Evolutionary conservation across 768 basidiomycete genomes (phyloP), one percentile per base, ranked within the genome.

Genomic region (Mycena filopes): DNA sequence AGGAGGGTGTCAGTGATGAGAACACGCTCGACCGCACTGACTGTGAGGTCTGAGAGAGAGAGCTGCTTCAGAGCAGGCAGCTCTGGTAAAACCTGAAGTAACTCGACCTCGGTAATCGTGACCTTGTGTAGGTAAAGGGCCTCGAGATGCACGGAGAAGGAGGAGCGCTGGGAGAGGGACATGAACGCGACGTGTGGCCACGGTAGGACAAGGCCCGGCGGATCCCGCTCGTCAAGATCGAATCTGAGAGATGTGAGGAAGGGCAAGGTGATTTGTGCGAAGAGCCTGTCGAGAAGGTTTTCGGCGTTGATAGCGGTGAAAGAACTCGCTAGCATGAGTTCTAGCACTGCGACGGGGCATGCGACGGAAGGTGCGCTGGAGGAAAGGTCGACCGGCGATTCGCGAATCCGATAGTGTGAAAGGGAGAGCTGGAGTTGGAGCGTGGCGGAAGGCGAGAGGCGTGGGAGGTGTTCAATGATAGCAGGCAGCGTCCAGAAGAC

Each of bases 1-100:
- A 57, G 13, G 25, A 57, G 55, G 3, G 55, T 57, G 45, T 46
- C n/a, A 11, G 60, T 33, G 29, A 61, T 54, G 21, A 61, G 42
- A 9, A 31, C 25, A 10, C 18, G 26, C 28, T 53, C 36, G 26
- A 40, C 36, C n/a, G n/a, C n/a, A n/a, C n/a, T n/a, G n/a, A 20
- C 50, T 51, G 50, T 25, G 21, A 7, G 53, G 23, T 62, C 60
- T 2, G 51, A 36, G 25, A 55, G 47, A 26, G 29, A n/a, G n/a
- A n/a, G n/a, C n/a, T n/a, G n/a, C 38, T 55, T 18, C 9, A 63
- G 20, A 1, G 25, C 3, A 6, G 36, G 38, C n/a, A 63, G 21
- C 21, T 7, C 25, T 7, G 11, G 9, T 9, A 61, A 28, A 25
- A 18, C 18, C 25, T 36, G 23, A 23, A 54, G 9, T 21, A 61